phyloP scores from a whole-genome alignment of 208 protist genomes.

The Trichomonas gallinae region DNA sequence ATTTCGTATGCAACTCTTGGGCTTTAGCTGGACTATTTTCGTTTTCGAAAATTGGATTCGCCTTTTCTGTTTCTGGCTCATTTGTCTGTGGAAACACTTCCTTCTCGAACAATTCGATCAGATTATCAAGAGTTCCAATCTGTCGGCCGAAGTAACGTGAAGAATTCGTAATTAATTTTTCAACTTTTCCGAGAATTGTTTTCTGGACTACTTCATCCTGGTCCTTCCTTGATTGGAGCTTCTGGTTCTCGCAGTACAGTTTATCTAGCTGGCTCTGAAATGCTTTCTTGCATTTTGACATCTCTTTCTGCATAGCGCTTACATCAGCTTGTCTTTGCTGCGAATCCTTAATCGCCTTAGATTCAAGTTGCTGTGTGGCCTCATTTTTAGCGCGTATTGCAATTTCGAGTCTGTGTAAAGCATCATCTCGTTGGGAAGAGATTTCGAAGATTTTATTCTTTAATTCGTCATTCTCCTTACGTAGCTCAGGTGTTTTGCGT shows the following conservation, averaged over 20 bases:
- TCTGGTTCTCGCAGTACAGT: background rate
- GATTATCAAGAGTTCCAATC: background rate
- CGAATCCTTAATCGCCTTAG: background rate
- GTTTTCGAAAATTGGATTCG: too few relatives aligned
- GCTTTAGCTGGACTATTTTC: too few relatives aligned
- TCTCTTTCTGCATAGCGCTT: background rate
- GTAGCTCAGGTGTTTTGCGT: background rate
- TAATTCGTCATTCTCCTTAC: background rate
- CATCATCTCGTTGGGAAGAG: background rate
- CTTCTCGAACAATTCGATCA: background rate
- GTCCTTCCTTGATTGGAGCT: background rate
- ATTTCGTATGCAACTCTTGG: too few relatives aligned
- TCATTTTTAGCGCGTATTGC: background rate
- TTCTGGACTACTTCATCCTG: background rate
- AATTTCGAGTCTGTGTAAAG: background rate
- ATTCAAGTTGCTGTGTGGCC: background rate
- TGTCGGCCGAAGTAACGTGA: background rate
- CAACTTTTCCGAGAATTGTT: background rate
- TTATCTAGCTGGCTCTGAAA: background rate
- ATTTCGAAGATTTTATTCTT: background rate
- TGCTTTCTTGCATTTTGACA: background rate
- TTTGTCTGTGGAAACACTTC: background rate
- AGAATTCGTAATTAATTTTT: background rate
- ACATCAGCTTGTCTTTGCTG: background rate
- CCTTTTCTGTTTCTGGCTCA: background rate